These are phyloP conservation scores for Salvia rosmarinus DNA, from an alignment of 257 asterid genomes.

Conservation along the genomic window DNA sequence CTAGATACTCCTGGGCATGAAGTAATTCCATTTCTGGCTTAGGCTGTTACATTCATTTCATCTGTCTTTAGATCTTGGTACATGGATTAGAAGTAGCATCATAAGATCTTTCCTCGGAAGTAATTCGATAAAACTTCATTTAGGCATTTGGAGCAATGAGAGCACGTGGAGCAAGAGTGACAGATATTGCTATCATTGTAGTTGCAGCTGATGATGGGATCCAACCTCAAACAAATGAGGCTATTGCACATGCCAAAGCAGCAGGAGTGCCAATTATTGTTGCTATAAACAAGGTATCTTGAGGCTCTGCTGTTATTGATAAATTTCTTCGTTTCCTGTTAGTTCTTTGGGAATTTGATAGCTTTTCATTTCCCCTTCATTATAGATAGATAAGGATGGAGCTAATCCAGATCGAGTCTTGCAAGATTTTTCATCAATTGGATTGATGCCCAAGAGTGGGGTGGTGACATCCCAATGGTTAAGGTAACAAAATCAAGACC, in stretches of 20 bases:
- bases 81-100: too few relatives aligned
- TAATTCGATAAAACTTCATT: too few relatives aligned
- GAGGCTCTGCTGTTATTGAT: conserved; percentile 19
- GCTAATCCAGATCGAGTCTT: conserved; percentile 90
- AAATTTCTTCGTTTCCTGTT: conserved; percentile 24
- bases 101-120: too few relatives aligned
- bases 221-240: conserved; percentile 94
- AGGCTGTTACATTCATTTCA: conserved; percentile 11
- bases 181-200: conserved; percentile 92
- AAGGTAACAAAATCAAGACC: conserved; percentile 59
- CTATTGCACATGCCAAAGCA: conserved; percentile 97
- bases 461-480: conserved; percentile 90
- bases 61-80: too few relatives aligned
- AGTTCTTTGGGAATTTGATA: conserved; percentile 26
- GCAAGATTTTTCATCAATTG: conserved; percentile 86
- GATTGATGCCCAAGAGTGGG: conserved; percentile 98
- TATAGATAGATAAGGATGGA: conserved; percentile 88
- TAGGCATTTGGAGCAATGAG: conserved; percentile 99
- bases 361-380: conserved; percentile 30
- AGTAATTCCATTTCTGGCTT: conserved; percentile 55
- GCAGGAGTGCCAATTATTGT: conserved; percentile 90
- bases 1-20: conserved; percentile 99
- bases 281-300: conserved; percentile 87
- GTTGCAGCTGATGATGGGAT: conserved; percentile 99
- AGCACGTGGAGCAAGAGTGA: conserved; percentile 99